Evolutionary conservation across 139 green algal species (phyloP).

Genomic region (Chlamydomonas sp.): DNA sequence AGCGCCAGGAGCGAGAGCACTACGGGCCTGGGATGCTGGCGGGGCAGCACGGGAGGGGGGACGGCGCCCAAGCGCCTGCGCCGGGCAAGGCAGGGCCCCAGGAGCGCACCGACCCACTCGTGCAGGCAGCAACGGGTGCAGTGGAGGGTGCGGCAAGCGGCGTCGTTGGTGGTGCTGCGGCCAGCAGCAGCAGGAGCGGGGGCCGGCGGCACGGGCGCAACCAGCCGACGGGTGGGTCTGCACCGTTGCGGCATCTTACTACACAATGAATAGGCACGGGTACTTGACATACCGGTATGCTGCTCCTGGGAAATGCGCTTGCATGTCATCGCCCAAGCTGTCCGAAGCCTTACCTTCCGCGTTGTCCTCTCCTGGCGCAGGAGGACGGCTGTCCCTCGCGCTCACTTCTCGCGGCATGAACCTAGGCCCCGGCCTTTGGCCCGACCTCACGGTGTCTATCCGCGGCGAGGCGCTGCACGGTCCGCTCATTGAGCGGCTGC

Average conservation of each 20-base stretch:
- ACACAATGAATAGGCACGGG: too few relatives aligned
- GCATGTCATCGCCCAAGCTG: too few relatives aligned
- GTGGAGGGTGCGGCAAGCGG: not conserved
- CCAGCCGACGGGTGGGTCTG: not conserved
- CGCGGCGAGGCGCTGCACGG: slow-evolving; percentile 72
- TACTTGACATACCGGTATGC: too few relatives aligned
- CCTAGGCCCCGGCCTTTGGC: slow-evolving; percentile 8
- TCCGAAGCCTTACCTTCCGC: not conserved
- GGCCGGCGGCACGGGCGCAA: not conserved
- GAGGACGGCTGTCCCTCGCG: slow-evolving; percentile 62
- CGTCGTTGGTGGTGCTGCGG: not conserved
- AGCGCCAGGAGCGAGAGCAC: not conserved
- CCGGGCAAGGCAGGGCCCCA: not conserved
- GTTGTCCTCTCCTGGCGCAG: slow-evolving; percentile 4
- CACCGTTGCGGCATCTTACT: too few relatives aligned
- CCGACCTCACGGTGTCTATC: slow-evolving; percentile 65
- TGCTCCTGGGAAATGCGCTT: too few relatives aligned
- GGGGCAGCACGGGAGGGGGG: not conserved
- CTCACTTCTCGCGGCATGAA: slow-evolving; percentile 59
- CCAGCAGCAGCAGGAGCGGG: not conserved
- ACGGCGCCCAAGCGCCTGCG: not conserved
- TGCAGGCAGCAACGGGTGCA: not conserved
- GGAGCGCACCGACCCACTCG: not conserved
- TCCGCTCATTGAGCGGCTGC: slow-evolving; percentile 85
- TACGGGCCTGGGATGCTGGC: not conserved